Evolutionary conservation across 139 green algal genomes (phyloP), one percentile per base, ranked within the genome.

Genomic region (Chlorella sorokiniana): DNA sequence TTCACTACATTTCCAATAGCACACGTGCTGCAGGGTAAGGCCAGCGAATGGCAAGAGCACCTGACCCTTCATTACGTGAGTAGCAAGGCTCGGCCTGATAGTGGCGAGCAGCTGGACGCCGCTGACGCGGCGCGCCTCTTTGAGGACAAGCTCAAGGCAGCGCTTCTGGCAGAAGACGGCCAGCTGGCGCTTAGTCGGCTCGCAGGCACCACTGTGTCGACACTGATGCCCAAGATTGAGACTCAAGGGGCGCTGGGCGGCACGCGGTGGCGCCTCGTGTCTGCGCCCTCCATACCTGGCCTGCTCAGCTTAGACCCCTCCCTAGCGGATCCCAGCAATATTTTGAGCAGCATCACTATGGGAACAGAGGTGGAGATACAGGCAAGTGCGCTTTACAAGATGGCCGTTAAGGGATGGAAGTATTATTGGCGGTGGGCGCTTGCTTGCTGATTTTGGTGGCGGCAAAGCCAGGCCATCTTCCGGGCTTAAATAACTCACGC

Each of bases 151-250:
- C 91, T 98, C 45, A 90, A 92, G 42, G 88, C 95, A 42, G 94
- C 91, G 7, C 69, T 93, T 65, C 85, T 99, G 77, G 96, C 93
- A 33, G 93, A 98, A 72, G 93, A 99, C 64, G 96, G 96, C 6
- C 95, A 96, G 86, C 88, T 99, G 51, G 95, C 96, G 40, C 91
- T 99, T 65, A 87, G 84, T 48, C 92, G 89, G 56, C 90, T 99
- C 48, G 96, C 96, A 0, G 90, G 91, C 35, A 91, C 89, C 69
- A 98, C 96, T 4, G 90, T 98, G 45, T 85, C 86, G 44, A 95
- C 90, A 7, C 85, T 99, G 70, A 92, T 99, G 91, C 96, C 96
- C 59, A 96, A 95, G 82, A 91, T 99, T 41, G 95, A 99, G 88
- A 98, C 94, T 4, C 91, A 94, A 40, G 96, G 96, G 0, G 51